A percentile compares a stretch with the other conserved stretches of the same genome.
Conservation (phyloP, 495 filamentous ascomycete genomes). For the Hyaloscypha variabilis region DNA sequence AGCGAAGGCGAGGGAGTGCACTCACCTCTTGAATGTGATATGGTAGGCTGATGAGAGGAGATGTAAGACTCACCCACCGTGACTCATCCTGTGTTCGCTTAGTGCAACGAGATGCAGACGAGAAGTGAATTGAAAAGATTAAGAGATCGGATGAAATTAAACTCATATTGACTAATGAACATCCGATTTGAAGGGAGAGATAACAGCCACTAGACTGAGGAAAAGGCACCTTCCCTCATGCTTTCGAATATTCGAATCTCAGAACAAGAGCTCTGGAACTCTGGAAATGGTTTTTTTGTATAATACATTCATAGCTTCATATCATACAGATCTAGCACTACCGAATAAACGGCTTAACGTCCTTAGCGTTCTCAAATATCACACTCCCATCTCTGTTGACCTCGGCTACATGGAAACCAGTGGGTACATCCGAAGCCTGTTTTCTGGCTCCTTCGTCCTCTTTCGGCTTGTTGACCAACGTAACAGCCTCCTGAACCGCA, state of each 20-base stretch:
- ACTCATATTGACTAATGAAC: too few species aligned
- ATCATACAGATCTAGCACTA: constrained; percentile 9
- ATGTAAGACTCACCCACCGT: too few species aligned
- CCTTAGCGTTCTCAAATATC: constrained; percentile 61
- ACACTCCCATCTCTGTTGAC: constrained; percentile 71
- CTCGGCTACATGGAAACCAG: constrained; percentile 56
- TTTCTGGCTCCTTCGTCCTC: constrained; percentile 31
- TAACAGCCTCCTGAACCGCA: constrained; percentile 50
- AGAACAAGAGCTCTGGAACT: neutral
- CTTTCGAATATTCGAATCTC: neutral
- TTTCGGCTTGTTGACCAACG: constrained; percentile 43
- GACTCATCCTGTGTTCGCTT: too few species aligned
- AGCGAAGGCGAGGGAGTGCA: neutral
- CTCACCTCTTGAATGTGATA: too few species aligned
- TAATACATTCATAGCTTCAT: constrained; percentile 6
- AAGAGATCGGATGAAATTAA: too few species aligned
- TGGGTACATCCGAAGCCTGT: constrained; percentile 34
- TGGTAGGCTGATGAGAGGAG: too few species aligned
- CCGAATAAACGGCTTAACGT: constrained; percentile 53
- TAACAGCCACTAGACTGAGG: too few species aligned
- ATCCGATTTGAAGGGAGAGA: too few species aligned
- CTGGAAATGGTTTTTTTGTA: neutral
- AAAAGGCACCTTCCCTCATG: too few species aligned
- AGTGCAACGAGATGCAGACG: too few species aligned
- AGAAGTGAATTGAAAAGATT: too few species aligned